Evolutionary conservation across 2,329 filamentous ascomycete species (phyloP), one percentile per base, ranked within the genome.

Genomic region (Neocatenulostroma microsporum): DNA sequence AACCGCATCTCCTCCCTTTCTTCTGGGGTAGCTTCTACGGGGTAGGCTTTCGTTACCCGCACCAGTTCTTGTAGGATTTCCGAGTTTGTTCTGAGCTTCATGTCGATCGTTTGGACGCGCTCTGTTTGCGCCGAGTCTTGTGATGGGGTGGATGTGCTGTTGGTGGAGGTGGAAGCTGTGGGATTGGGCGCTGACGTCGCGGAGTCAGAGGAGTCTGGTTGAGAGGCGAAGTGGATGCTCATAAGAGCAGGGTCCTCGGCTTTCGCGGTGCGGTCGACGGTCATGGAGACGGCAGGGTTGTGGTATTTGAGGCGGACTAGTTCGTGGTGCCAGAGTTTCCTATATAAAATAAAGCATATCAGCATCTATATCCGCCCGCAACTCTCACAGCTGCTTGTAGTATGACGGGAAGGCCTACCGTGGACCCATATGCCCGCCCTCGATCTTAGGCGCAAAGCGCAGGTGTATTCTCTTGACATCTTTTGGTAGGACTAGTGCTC

Each of bases 241-340:
- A 87, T 68, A 30, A 67, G 70, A 11, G 82, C 75, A 5, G 73
- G 66, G 15, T 68, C 68, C 4, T 67, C 60, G 48, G 77, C 69
- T 29, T 79, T 64, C 9, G 60, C 53, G 45, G 74, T 79, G 41
- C 84, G 82, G 61, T 82, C 80, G 52, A 94, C 76, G 41, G 84
- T 79, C 74, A 96, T 93, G 28, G 82, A 77, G 30, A 95, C 62
- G 10, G 78, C 67, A 1, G 91, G 91, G 61, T 98, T 98, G 72
- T 94, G 82, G 68, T 80, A 98, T 72, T 98, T 95, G 49, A 98
- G 71, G 39, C 85, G 78, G 15, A 85, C 84, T 31, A 96, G 78
- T 58, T 79, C 82, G 42, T 80, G 70, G 46, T 75, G 78, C 84
- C 86, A 94, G 73, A 98, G 95, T 67, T 85, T 85, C 55, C 88